phyloP scores from a whole-genome alignment of 2,329 filamentous ascomycete species.

The Stachybotrys chartarum region DNA sequence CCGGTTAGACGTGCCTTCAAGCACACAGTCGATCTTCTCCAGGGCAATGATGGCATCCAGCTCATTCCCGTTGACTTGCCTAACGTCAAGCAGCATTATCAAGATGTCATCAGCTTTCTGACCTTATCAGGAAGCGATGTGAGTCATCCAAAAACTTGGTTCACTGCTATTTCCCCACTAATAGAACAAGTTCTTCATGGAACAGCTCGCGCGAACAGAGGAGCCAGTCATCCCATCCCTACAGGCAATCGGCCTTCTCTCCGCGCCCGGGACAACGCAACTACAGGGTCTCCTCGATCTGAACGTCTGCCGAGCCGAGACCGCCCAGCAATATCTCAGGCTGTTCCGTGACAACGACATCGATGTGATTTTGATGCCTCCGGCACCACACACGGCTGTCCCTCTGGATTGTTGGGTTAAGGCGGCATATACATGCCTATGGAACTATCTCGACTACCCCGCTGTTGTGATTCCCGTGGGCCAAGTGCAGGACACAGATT shows the following conservation, averaged over 20 bases:
- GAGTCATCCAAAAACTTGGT: not conserved
- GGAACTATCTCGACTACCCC: slow-evolving; percentile 2
- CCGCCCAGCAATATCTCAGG: not conserved
- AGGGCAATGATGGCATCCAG: not conserved
- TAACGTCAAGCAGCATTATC: not conserved
- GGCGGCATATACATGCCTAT: not conserved
- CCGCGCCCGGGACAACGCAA: not conserved
- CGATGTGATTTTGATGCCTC: slow-evolving; percentile 1
- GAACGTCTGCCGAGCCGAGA: not conserved
- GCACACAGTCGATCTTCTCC: not conserved
- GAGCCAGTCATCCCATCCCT: slow-evolving; percentile 1
- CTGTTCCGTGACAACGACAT: not conserved
- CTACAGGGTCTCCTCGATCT: not conserved
- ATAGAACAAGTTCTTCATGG: not conserved
- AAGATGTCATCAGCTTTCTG: not conserved
- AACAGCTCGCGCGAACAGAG: not conserved
- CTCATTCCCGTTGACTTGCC: not conserved
- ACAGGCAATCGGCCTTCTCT: not conserved
- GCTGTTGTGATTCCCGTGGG: not conserved
- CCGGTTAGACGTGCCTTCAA: not conserved
- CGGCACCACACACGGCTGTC: not conserved
- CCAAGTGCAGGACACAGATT: not conserved
- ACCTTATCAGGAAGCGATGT: not conserved
- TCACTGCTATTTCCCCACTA: not conserved
- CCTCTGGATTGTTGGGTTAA: not conserved